A percentile compares a stretch with the other conserved stretches of the same genome.
phyloP scores from a whole-genome alignment of 306 rosid genomes.

The Vigna radiata region DNA sequence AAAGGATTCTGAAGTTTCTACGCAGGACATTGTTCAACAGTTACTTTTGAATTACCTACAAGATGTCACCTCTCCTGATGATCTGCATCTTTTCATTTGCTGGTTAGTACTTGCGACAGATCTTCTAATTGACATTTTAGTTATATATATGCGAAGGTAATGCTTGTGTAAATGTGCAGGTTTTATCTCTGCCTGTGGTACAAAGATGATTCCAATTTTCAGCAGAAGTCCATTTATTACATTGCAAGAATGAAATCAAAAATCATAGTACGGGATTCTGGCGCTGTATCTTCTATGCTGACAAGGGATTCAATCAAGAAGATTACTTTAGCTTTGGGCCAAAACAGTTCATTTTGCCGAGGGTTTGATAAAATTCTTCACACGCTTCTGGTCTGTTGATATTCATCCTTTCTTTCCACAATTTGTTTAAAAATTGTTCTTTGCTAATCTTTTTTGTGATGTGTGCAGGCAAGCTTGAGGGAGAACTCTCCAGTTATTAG shows the following conservation, averaged over 20 bases:
- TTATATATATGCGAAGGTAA: constrained; percentile 40
- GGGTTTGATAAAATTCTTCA: constrained; percentile 95
- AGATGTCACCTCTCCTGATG: constrained; percentile 80
- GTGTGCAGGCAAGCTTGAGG: constrained; percentile 76
- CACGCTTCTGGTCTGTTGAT: constrained; percentile 84
- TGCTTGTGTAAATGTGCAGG: constrained; percentile 62
- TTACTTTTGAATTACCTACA: constrained; percentile 90
- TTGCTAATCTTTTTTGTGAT: constrained; percentile 36
- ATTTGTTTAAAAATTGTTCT: constrained; percentile 36
- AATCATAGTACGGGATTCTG: constrained; percentile 83
- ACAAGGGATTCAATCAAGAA: constrained; percentile 79
- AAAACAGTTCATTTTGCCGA: constrained; percentile 86
- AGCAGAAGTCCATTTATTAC: constrained; percentile 67
- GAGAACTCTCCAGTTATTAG: constrained; percentile 93
- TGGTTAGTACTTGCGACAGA: constrained; percentile 66
- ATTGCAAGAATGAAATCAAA: constrained; percentile 89
- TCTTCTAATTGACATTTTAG: constrained; percentile 42
- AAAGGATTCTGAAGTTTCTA: constrained; percentile 57
- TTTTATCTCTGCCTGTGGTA: constrained; percentile 93
- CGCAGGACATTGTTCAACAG: constrained; percentile 87
- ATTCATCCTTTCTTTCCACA: constrained; percentile 32
- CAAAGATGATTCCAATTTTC: constrained; percentile 88
- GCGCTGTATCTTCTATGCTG: constrained; percentile 66
- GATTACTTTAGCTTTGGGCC: constrained; percentile 84
- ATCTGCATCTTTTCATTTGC: constrained; percentile 85